These are phyloP conservation scores for Cudoniella acicularis DNA, from an alignment of 495 filamentous ascomycete genomes.

Conservation along the genomic window DNA sequence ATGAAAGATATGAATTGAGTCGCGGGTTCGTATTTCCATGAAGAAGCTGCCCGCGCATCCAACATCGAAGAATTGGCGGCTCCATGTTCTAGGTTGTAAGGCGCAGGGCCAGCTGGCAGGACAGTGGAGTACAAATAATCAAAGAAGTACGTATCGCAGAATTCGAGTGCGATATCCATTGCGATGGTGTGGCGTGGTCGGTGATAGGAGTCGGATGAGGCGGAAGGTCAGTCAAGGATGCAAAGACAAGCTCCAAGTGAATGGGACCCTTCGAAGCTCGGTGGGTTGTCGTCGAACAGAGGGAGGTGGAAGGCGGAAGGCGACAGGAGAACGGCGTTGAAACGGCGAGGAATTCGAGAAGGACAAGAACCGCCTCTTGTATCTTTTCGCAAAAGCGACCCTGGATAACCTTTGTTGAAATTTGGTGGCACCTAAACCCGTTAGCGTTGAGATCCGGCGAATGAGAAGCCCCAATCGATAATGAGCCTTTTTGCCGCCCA, in stretches of 20 bases:
- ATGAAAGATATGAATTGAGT: conserved; percentile 65
- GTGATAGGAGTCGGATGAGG: background rate
- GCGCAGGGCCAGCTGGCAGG: conserved; percentile 57
- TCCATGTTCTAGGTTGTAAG: conserved; percentile 38
- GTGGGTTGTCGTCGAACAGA: background rate
- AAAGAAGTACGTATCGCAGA: conserved; percentile 78
- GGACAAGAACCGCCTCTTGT: background rate
- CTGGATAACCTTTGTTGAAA: no score
- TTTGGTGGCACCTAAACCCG: background rate
- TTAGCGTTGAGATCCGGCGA: background rate
- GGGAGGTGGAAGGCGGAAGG: conserved; percentile 14
- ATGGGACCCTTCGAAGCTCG: background rate
- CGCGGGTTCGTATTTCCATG: conserved; percentile 66
- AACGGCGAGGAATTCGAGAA: background rate
- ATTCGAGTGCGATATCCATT: conserved; percentile 91
- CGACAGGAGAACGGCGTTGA: conserved; percentile 5
- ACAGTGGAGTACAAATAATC: conserved; percentile 74
- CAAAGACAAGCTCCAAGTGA: background rate
- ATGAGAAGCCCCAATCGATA: background rate
- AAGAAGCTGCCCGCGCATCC: conserved; percentile 27
- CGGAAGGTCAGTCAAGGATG: background rate
- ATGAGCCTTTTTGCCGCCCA: background rate
- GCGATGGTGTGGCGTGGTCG: conserved; percentile 22
- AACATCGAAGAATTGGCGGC: conserved; percentile 36
- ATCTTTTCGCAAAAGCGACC: background rate